A percentile compares a stretch with the other conserved stretches of the same genome.
Conservation (phyloP, 2,329 filamentous ascomycete genomes). For the Microascus cirrosus region DNA sequence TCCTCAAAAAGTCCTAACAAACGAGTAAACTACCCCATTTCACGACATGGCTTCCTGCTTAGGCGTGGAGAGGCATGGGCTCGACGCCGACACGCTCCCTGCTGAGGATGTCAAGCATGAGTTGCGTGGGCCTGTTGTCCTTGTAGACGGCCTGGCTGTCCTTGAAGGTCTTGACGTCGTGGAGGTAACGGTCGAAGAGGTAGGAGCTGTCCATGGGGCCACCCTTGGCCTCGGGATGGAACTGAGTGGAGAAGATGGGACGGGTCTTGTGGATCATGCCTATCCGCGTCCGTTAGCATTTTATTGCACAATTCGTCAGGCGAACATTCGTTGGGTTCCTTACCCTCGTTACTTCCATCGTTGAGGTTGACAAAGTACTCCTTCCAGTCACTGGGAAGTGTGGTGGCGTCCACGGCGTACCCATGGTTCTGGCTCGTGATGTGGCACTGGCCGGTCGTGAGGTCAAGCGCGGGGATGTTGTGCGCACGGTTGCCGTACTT, state of each 20-base stretch:
- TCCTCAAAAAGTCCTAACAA: slow-evolving; percentile 1
- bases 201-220: slow-evolving; percentile 93
- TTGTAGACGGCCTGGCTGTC: slow-evolving; percentile 65
- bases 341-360: slow-evolving; percentile 84
- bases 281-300: slow-evolving; percentile 21
- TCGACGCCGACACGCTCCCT: slow-evolving; percentile 92
- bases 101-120: slow-evolving; percentile 81
- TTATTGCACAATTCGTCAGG: too few relatives aligned
- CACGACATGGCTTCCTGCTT: background rate
- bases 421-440: slow-evolving; percentile 98
- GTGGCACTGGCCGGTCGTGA: slow-evolving; percentile 94
- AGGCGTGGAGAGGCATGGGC: slow-evolving; percentile 45
- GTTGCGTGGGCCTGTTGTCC: slow-evolving; percentile 77
- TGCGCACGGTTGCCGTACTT: slow-evolving; percentile 99
- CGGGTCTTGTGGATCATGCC: slow-evolving; percentile 88
- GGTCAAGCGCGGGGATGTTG: slow-evolving; percentile 91
- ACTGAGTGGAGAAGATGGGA: slow-evolving; percentile 96
- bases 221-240: slow-evolving; percentile 97
- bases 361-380: slow-evolving; percentile 99
- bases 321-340: background rate
- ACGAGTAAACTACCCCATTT: background rate
- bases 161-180: slow-evolving; percentile 86
- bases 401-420: slow-evolving; percentile 82
- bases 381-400: slow-evolving; percentile 78
- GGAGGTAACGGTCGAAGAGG: slow-evolving; percentile 91